Conservation (phyloP, 805 yeast species). For the Candida tallmaniae region DNA sequence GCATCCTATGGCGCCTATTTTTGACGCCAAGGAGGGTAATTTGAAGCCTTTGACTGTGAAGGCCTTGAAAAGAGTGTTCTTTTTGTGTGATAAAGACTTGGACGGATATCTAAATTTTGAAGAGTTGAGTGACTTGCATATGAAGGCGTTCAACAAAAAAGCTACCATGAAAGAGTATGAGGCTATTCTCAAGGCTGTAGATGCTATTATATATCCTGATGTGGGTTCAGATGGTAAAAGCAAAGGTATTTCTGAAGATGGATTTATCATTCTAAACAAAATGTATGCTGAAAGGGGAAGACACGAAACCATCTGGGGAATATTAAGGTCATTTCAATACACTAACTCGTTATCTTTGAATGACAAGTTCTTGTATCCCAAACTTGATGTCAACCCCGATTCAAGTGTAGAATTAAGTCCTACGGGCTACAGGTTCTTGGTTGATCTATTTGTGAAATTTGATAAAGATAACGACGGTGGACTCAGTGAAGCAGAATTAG, state of each 20-base stretch:
- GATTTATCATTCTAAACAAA: conserved; percentile 73
- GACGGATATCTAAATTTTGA: conserved; percentile 73
- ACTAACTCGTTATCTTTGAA: conserved; percentile 86
- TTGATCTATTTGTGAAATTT: conserved; percentile 80
- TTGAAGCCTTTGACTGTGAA: conserved; percentile 71
- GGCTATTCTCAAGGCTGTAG: conserved; percentile 31
- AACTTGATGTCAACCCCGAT: conserved; percentile 63
- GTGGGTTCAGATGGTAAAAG: conserved; percentile 14
- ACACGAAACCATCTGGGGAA: conserved; percentile 97
- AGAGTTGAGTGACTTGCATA: conserved; percentile 69
- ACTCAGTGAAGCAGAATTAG: conserved; percentile 66
- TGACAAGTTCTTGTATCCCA: conserved; percentile 76
- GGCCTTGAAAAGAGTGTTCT: conserved; percentile 79
- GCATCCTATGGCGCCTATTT: conserved; percentile 88
- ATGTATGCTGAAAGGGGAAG: conserved; percentile 87
- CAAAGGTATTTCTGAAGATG: conserved; percentile 64
- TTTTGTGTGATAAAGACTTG: conserved; percentile 84
- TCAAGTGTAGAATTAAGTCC: conserved; percentile 92
- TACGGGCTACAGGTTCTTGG: conserved; percentile 84
- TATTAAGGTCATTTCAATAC: conserved; percentile 79
- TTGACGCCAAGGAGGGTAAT: conserved; percentile 83
- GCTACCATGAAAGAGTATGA: conserved; percentile 32
- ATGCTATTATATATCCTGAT: conserved; percentile 27
- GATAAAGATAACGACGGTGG: conserved; percentile 98
- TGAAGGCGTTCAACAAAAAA: conserved; percentile 63